A percentile compares a stretch with the other conserved stretches of the same genome.
These are phyloP conservation scores for Nicotiana tomentosiformis DNA, from an alignment of 257 asterid genomes.

Conservation along the genomic window DNA sequence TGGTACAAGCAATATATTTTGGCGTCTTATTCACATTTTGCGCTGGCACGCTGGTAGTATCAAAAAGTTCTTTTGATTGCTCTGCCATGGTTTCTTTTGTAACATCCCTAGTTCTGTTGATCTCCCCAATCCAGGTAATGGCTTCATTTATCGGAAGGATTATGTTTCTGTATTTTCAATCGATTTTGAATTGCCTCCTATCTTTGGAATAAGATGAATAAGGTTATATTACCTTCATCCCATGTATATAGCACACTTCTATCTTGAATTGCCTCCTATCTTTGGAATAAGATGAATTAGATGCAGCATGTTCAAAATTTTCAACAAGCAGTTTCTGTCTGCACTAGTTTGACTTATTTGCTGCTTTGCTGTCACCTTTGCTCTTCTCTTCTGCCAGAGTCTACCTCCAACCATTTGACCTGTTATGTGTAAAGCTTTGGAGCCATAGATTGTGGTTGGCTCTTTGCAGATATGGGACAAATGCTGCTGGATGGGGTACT, in stretches of 20 bases:
- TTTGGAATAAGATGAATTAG: no score
- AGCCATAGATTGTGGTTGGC: no score
- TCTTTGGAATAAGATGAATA: not conserved
- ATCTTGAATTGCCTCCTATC: no score
- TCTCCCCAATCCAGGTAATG: constrained; percentile 83
- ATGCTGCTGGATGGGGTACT: no score
- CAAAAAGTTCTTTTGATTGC: constrained; percentile 54
- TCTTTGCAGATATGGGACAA: no score
- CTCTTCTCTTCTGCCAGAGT: no score
- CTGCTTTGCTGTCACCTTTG: no score
- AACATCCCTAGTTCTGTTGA: constrained; percentile 72
- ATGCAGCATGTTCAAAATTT: no score
- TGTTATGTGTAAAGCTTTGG: no score
- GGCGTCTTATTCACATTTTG: constrained; percentile 54
- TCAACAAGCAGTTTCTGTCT: no score
- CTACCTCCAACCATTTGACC: no score
- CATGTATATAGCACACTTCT: not conserved
- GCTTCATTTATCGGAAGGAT: not conserved
- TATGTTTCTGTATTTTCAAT: not conserved
- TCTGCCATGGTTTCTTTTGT: constrained; percentile 59
- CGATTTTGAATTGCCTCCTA: not conserved
- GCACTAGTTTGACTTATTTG: no score
- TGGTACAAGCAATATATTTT: constrained; percentile 56
- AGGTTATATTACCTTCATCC: not conserved
- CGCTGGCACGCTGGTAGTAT: constrained; percentile 47